Conservation (phyloP, 495 filamentous ascomycete genomes). For the Endocarpon pusillum region DNA sequence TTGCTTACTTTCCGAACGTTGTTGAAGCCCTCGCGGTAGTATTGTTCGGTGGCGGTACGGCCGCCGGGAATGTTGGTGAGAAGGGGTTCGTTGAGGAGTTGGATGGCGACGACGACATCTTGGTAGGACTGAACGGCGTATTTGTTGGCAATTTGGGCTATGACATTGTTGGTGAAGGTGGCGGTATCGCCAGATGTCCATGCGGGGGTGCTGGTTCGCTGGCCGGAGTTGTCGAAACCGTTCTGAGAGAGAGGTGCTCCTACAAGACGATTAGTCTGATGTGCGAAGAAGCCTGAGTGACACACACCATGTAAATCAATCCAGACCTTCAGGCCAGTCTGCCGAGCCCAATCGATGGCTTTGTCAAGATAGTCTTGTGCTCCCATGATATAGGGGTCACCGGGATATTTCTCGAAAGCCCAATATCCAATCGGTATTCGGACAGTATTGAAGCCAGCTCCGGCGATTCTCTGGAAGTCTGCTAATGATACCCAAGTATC, state of each 20-base stretch:
- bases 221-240: slow-evolving; percentile 41
- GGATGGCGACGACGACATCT: slow-evolving; percentile 42
- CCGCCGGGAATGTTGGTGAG: slow-evolving; percentile 33
- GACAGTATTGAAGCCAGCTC: slow-evolving; percentile 30
- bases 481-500: slow-evolving; percentile 17
- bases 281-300: slow-evolving; percentile 1
- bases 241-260: slow-evolving; percentile 48
- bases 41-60: slow-evolving; percentile 33
- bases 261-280: no score
- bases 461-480: slow-evolving; percentile 25
- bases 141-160: slow-evolving; percentile 31
- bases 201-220: slow-evolving; percentile 16
- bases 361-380: slow-evolving; percentile 27
- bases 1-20: slow-evolving; percentile 25
- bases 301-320: slow-evolving; percentile 37
- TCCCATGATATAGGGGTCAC: slow-evolving; percentile 27
- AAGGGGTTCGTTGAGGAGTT: slow-evolving; percentile 43
- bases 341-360: slow-evolving; percentile 27
- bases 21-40: slow-evolving; percentile 34
- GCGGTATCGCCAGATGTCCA: slow-evolving; percentile 32
- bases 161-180: slow-evolving; percentile 28
- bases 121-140: slow-evolving; percentile 31
- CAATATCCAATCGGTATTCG: slow-evolving; percentile 33
- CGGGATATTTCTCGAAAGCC: slow-evolving; percentile 25
- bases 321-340: slow-evolving; percentile 25